These are phyloP conservation scores for Poa pratensis DNA, from an alignment of 176 grass and related monocot genomes.

Conservation along the genomic window DNA sequence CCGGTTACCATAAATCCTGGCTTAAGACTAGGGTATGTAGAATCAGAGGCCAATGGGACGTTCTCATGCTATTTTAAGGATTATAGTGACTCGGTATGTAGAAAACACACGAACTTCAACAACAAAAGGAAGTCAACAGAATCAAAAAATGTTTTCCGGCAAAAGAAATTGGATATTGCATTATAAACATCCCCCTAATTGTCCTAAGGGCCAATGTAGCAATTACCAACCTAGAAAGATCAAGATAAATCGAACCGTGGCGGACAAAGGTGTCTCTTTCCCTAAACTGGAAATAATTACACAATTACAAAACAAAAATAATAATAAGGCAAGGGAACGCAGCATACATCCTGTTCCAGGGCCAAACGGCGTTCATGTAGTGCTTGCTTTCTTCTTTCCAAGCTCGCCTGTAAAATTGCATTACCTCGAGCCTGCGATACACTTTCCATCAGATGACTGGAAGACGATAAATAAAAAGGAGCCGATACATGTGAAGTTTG, in stretches of 20 bases:
- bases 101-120: conserved; percentile 2
- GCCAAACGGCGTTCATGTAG: conserved; percentile 93
- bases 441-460: conserved; percentile 48
- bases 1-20: neutral
- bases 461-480: conserved; percentile 28
- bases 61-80: conserved; percentile 8
- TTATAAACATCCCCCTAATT: conserved; percentile 19
- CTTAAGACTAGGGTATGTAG: neutral
- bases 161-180: neutral
- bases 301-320: conserved; percentile 26
- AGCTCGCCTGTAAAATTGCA: conserved; percentile 94
- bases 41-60: neutral
- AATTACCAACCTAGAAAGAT: conserved; percentile 20
- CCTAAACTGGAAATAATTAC: conserved; percentile 27
- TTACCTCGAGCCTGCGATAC: conserved; percentile 86
- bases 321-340: conserved; percentile 39
- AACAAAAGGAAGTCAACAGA: neutral
- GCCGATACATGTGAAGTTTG: neutral
- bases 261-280: neutral
- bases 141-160: neutral
- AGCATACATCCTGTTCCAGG: conserved; percentile 99
- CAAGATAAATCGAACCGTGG: conserved; percentile 22
- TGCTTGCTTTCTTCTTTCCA: conserved; percentile 99
- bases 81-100: conserved; percentile 17
- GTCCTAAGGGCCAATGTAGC: neutral